Evolutionary conservation across 148 eudicot genomes (phyloP), one percentile per base, ranked within the genome.

Genomic region (Fagopyrum esculentum): DNA sequence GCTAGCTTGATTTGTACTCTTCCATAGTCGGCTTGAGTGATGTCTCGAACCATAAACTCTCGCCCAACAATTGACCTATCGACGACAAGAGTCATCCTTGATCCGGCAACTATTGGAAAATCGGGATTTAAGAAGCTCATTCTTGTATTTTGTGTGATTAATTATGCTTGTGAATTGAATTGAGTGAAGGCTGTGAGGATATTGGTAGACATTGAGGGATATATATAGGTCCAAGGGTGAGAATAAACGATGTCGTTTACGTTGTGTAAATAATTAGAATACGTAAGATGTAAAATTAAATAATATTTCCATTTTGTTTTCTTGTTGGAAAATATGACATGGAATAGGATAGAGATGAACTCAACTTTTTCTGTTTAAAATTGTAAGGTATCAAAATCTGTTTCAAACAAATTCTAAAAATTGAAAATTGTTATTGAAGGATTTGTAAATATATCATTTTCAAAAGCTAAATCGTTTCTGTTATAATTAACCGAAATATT

Each of bases 21-120:
- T 12, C 98, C 98, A 76, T 91, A 91, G 77, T 89, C 98, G 5
- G 98, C 98, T 83, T 88, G 92, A 12, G 97, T 80, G 91, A 93
- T 91, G 85, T 93, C 98, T 85, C 91, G 90, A 22, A 93, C 95
- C 81, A 89, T 93, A 89, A 91, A 93, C 72, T 93, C 97, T 44
- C 98, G 85, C 63, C 97, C 97, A 0, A 88, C 76, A 57, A 78
- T 82, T 1, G 97, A 91, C 73, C 85, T 93, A 83, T 93, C 97
- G 0, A 89, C 97, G 11, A 75, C 59, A 29, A 93, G 77, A 57
- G 96, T 81, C 92, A 88, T 90, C 47, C 72, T 72, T 29, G 78
- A 5, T 56, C 43, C 69, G 45, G 16, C 4, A 11, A 63, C n/a
- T 3, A 1, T 6, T 4, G 69, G 1, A 16, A 30, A 29, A 30